phyloP scores from a whole-genome alignment of 2,329 filamentous ascomycete species.

The Aspergillus unguis region DNA sequence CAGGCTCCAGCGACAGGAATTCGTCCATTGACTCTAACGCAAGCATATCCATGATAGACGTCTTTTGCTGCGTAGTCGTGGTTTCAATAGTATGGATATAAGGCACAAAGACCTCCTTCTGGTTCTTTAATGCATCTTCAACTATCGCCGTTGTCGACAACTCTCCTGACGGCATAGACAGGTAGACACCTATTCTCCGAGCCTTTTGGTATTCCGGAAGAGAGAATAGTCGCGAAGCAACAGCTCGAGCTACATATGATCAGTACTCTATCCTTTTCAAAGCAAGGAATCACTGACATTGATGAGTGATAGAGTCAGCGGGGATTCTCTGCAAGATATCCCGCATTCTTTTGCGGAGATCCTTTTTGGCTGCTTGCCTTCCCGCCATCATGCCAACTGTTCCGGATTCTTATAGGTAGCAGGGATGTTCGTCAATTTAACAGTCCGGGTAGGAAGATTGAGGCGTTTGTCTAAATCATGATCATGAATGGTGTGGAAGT shows the following conservation, averaged over 20 bases:
- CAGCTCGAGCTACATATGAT: constrained; percentile 55
- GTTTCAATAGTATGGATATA: constrained; percentile 68
- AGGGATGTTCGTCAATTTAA: background rate
- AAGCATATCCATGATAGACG: constrained; percentile 93
- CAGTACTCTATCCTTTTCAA: constrained; percentile 16
- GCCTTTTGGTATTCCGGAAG: constrained; percentile 74
- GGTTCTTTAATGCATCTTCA: constrained; percentile 68
- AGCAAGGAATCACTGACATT: constrained; percentile 57
- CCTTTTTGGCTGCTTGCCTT: constrained; percentile 68
- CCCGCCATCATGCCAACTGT: constrained; percentile 47
- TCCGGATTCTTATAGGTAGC: background rate
- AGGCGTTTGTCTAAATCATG: too few species aligned
- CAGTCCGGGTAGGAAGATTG: too few species aligned
- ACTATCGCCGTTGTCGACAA: constrained; percentile 81
- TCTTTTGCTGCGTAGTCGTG: constrained; percentile 43
- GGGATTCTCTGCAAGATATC: constrained; percentile 60
- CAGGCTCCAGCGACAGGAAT: constrained; percentile 70
- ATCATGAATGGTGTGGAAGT: too few species aligned
- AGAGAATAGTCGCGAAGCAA: constrained; percentile 62
- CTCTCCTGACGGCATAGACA: constrained; percentile 89
- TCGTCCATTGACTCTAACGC: constrained; percentile 69
- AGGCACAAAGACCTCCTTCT: constrained; percentile 87
- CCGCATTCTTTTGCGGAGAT: constrained; percentile 69
- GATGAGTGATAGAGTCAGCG: constrained; percentile 59
- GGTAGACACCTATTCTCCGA: constrained; percentile 74